phyloP scores from a whole-genome alignment of 768 basidiomycete species.

The Clavulina sp. region DNA sequence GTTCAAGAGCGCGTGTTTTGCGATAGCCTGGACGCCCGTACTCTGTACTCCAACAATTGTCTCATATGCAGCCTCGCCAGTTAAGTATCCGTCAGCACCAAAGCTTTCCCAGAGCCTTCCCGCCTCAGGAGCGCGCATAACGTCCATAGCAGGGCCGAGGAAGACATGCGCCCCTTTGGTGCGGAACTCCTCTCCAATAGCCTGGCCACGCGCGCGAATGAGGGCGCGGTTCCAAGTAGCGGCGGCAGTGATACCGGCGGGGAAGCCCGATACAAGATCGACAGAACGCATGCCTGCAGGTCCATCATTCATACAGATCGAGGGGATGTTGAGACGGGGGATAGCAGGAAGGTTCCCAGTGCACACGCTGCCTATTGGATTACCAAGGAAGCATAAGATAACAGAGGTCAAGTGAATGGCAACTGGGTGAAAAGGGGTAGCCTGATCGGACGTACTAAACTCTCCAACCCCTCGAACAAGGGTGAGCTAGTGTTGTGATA shows the following conservation, averaged over 20 bases:
- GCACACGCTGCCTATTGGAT: neutral
- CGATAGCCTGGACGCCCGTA: constrained; percentile 62
- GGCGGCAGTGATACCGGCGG: constrained; percentile 14
- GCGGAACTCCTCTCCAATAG: constrained; percentile 16
- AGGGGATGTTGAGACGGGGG: neutral
- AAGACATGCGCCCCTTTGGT: constrained; percentile 18
- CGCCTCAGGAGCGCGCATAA: constrained; percentile 26
- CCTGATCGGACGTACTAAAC: neutral
- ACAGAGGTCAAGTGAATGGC: too few species aligned
- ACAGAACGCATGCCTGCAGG: constrained; percentile 8
- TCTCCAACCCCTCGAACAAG: neutral
- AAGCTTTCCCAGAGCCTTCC: constrained; percentile 39
- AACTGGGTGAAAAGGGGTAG: too few species aligned
- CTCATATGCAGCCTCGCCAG: constrained; percentile 60
- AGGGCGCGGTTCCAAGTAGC: constrained; percentile 19
- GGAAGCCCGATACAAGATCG: constrained; percentile 9
- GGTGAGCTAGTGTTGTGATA: neutral
- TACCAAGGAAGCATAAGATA: neutral
- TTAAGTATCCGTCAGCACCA: constrained; percentile 22
- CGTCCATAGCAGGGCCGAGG: constrained; percentile 34
- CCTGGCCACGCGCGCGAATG: constrained; percentile 21
- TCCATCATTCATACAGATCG: constrained; percentile 2
- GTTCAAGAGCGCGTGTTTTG: neutral
- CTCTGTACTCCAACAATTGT: constrained; percentile 68
- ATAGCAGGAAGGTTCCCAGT: constrained; percentile 4